Base-by-base conservation (phyloP, 2,329 filamentous ascomycete genomes). In the Alternaria brassicicola region DNA sequence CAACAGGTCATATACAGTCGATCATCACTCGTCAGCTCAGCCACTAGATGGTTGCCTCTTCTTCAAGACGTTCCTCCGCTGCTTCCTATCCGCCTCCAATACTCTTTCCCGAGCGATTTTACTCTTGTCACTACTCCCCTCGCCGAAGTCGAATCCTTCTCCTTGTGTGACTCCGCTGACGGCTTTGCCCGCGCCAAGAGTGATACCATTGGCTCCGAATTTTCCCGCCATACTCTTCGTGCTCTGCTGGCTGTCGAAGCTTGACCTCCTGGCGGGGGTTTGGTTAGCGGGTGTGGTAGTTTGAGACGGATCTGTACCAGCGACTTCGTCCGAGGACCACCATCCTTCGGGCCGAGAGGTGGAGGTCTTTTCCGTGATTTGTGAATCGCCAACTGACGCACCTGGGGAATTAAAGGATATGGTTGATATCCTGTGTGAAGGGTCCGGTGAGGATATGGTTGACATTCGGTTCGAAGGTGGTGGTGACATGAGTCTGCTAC, bases 321-420 rank as follows among this genome's bases (percentile, higher is more conserved):
- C 75, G 6, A 77, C 72, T 43, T 78, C 76, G 39, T 78, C 76
- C 1, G 68, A 73, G 8, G 70, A 74, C 76, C 76, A 78, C 76
- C 76, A 78, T 10, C 76, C 75, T 61, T 78, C 76, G 1, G 76
- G 76, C 0, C 75, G 65, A 2, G 66, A 72, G 2, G 69, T 73
- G 3, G 73, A 71, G 6, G 73, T 70, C 35, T 67, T 71, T 1
- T 52, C 62, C 1, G 75, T 76, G 8, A 67, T 58, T 15, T 76
- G 72, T 0, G 74, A 76, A 3, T 63, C 62, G 38, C 65, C 54
- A 2, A 69, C 46, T 2, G 71, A 72, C 8, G 52, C 57, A 10
- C 59, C 64, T 6, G 70, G 68, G 0, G 72, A 75, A 8, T 60
- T 56, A 26, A 64, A 39, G 10, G 52, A 53, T 30, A 61, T 53